These are phyloP conservation scores for Fusarium sp. DNA, from an alignment of 2,329 filamentous ascomycete species.

Conservation along the genomic window DNA sequence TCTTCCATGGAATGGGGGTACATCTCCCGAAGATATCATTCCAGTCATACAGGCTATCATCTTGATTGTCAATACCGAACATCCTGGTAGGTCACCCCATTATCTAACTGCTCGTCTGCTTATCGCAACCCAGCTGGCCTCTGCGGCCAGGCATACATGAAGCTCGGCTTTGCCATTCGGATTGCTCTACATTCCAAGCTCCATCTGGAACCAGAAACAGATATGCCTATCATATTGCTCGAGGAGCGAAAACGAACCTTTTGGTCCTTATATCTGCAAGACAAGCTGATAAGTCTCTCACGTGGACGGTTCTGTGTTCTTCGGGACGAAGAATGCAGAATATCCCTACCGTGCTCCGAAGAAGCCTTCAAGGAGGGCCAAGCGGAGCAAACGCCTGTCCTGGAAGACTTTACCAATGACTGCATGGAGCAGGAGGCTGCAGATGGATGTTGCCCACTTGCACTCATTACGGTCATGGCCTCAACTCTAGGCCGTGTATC, in stretches of 20 bases:
- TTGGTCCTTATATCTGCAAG: constrained; percentile 10
- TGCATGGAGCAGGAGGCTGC: constrained; percentile 1
- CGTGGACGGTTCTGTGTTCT: background rate
- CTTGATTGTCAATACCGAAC: background rate
- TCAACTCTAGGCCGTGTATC: constrained; percentile 5
- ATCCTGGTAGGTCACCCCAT: too few relatives aligned
- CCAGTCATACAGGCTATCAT: too few relatives aligned
- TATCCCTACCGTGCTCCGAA: background rate
- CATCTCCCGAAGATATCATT: too few relatives aligned
- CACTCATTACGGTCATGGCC: constrained; percentile 2
- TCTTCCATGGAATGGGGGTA: too few relatives aligned
- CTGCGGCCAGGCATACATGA: constrained; percentile 1
- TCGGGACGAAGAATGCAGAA: constrained; percentile 5
- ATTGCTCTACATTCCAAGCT: constrained; percentile 1
- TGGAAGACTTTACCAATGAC: background rate
- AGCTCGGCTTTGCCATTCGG: constrained; percentile 5
- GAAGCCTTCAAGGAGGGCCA: background rate
- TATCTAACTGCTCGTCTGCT: background rate
- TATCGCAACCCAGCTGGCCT: background rate
- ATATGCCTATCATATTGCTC: background rate
- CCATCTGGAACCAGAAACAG: background rate
- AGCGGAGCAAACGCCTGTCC: background rate
- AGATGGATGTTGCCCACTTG: background rate
- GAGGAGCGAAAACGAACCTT: constrained; percentile 11
- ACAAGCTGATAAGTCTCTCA: background rate